These are phyloP conservation scores for Penicillium turbatum DNA, from an alignment of 495 filamentous ascomycete species.

Conservation along the genomic window DNA sequence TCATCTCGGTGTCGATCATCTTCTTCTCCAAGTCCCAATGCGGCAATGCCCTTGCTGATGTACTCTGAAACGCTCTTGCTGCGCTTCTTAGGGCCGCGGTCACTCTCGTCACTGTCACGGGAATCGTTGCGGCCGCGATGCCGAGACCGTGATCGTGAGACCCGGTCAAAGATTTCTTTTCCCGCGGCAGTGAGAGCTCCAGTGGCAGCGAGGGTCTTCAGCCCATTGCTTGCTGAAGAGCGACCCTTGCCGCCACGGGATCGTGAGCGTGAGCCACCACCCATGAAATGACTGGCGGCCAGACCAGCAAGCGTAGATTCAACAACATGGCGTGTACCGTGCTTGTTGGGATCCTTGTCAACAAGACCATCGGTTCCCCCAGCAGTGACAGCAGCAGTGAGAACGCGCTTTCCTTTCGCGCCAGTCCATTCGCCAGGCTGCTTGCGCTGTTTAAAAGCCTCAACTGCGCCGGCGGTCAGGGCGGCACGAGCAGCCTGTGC, in stretches of 20 bases:
- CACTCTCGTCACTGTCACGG: slow-evolving; percentile 35
- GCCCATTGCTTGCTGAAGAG: slow-evolving; percentile 40
- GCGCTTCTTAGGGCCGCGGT: slow-evolving; percentile 40
- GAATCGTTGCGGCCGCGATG: slow-evolving; percentile 46
- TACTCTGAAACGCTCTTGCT: slow-evolving; percentile 58
- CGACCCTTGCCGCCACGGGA: slow-evolving; percentile 34
- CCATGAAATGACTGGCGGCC: slow-evolving; percentile 72
- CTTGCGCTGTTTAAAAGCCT: slow-evolving; percentile 83
- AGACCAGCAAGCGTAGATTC: slow-evolving; percentile 85
- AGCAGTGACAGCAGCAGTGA: slow-evolving; percentile 81
- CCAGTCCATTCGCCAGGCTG: slow-evolving; percentile 80
- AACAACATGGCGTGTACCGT: slow-evolving; percentile 59
- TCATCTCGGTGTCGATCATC: slow-evolving; percentile 26
- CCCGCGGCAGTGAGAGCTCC: slow-evolving; percentile 74
- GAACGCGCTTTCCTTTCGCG: slow-evolving; percentile 78
- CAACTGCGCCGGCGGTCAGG: slow-evolving; percentile 76
- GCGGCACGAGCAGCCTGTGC: slow-evolving; percentile 84
- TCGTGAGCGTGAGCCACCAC: slow-evolving; percentile 60
- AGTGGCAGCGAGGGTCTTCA: slow-evolving; percentile 66
- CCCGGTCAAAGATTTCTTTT: slow-evolving; percentile 69
- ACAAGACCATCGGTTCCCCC: slow-evolving; percentile 76
- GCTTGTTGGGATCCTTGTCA: slow-evolving; percentile 67
- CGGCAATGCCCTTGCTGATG: slow-evolving; percentile 50
- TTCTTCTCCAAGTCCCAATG: slow-evolving; percentile 48
- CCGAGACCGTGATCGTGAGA: slow-evolving; percentile 58